phyloP scores from a whole-genome alignment of 768 basidiomycete genomes.

The Postia placenta region DNA sequence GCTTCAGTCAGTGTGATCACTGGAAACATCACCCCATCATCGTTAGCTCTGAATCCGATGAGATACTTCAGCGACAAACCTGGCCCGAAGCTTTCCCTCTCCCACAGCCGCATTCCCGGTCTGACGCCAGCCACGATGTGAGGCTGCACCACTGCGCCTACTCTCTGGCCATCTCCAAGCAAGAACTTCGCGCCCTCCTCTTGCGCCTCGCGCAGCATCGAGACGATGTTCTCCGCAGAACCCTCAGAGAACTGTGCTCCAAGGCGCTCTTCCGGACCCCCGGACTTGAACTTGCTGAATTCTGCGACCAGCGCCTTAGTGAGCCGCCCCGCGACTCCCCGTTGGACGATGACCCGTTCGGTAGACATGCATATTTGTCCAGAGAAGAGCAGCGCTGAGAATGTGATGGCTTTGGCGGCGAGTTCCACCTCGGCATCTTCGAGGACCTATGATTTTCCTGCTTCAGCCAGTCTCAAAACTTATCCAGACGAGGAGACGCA shows the following conservation, averaged over 20 bases:
- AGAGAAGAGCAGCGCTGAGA: conserved; percentile 38
- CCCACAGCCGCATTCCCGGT: conserved; percentile 47
- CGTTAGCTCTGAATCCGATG: not conserved
- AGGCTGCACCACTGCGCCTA: conserved; percentile 42
- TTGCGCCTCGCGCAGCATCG: conserved; percentile 39
- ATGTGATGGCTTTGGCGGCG: conserved; percentile 45
- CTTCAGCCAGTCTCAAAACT: not conserved
- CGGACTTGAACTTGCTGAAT: conserved; percentile 31
- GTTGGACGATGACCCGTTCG: conserved; percentile 50
- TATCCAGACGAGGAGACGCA: conserved; percentile 13
- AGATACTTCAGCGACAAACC: conserved; percentile 31
- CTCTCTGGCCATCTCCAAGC: conserved; percentile 34
- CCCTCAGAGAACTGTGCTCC: conserved; percentile 37
- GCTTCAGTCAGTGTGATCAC: conserved; percentile 40
- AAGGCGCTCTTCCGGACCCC: conserved; percentile 28
- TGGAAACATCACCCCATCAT: conserved; percentile 7
- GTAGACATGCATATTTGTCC: conserved; percentile 59
- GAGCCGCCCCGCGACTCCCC: conserved; percentile 31
- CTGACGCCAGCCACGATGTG: conserved; percentile 44
- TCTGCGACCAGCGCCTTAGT: conserved; percentile 29
- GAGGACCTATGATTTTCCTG: conserved; percentile 31
- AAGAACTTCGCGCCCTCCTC: conserved; percentile 39
- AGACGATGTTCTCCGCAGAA: conserved; percentile 40
- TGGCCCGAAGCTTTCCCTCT: conserved; percentile 58
- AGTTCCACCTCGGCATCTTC: conserved; percentile 46